Evolutionary conservation across 2,329 filamentous ascomycete genomes (phyloP).

Genomic region (Exophiala viscosa): DNA sequence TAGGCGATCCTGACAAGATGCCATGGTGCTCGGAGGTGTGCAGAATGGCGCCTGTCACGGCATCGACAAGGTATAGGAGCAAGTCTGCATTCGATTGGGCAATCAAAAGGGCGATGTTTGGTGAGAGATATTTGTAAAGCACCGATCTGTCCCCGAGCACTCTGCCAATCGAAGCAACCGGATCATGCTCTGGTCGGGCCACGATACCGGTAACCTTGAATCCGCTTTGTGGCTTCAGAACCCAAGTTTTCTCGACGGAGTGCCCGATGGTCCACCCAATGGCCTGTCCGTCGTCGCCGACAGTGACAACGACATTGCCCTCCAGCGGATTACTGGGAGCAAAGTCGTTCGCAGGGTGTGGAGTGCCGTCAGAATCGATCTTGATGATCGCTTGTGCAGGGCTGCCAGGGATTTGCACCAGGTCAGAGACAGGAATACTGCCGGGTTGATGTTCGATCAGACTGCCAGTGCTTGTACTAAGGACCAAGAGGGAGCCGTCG

Average conservation of each 20-base stretch:
- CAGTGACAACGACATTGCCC: conserved; percentile 39
- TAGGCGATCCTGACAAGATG: conserved; percentile 69
- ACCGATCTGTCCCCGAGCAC: conserved; percentile 91
- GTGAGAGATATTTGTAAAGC: conserved; percentile 94
- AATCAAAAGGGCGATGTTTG: conserved; percentile 75
- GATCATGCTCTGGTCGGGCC: conserved; percentile 70
- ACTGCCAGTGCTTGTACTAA: conserved; percentile 44
- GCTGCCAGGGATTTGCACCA: conserved; percentile 24
- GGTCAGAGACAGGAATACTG: conserved; percentile 15
- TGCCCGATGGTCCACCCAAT: conserved; percentile 42
- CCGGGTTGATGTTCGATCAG: conserved; percentile 32
- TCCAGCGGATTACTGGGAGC: conserved; percentile 30
- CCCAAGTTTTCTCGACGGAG: conserved; percentile 59
- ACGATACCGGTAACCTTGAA: conserved; percentile 68
- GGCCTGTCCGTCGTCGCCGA: conserved; percentile 38
- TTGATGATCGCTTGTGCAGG: conserved; percentile 30
- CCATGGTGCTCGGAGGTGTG: conserved; percentile 66
- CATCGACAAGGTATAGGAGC: conserved; percentile 77
- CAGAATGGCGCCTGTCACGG: conserved; percentile 76
- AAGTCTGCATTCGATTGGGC: conserved; percentile 61
- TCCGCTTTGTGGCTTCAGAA: conserved; percentile 62
- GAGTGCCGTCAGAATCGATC: conserved; percentile 36
- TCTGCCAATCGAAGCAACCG: conserved; percentile 89
- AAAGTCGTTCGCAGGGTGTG: conserved; percentile 30
- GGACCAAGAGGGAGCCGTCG: conserved; percentile 59